Percentiles rank a stretch among this genome's conserved stretches.
Evolutionary conservation across 352 stramenopile genomes (phyloP).

Genomic region (Phytophthora macrochlamydospora): DNA sequence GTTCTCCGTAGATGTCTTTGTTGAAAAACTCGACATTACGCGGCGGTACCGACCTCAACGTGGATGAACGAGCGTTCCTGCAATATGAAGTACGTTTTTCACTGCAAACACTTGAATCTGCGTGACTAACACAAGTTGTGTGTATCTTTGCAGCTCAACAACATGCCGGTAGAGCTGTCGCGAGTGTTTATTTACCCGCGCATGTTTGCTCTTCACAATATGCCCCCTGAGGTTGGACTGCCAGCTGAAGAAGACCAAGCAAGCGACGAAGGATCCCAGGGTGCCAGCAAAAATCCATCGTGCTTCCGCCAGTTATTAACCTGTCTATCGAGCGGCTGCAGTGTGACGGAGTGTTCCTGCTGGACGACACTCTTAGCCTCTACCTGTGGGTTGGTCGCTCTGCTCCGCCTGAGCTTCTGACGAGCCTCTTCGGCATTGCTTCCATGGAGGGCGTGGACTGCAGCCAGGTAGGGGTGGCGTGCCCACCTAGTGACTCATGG

Average conservation of each 20-base stretch:
- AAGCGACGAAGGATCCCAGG: constrained; percentile 18
- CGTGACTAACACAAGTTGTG: constrained; percentile 13
- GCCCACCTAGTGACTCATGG: constrained; percentile 13
- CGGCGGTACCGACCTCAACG: constrained; percentile 95
- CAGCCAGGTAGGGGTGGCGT: constrained; percentile 54
- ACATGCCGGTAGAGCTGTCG: constrained; percentile 93
- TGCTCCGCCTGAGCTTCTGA: constrained; percentile 85
- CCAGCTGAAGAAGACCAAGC: constrained; percentile 57
- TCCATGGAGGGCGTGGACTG: constrained; percentile 95
- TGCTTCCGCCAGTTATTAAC: constrained; percentile 93
- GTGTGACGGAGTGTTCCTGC: constrained; percentile 95
- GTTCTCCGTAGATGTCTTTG: constrained; percentile 90
- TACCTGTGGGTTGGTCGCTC: constrained; percentile 97
- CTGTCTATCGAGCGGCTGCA: constrained; percentile 94
- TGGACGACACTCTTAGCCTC: constrained; percentile 96
- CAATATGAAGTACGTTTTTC: constrained; percentile 77
- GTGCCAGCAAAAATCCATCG: constrained; percentile 52
- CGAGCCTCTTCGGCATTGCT: constrained; percentile 94
- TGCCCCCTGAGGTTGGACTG: constrained; percentile 88
- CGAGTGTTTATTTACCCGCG: constrained; percentile 97
- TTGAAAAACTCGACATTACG: constrained; percentile 98
- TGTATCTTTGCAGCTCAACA: constrained; percentile 73
- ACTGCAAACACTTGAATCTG: background rate
- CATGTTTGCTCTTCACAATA: constrained; percentile 95
- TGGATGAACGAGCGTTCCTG: constrained; percentile 95